phyloP scores from a whole-genome alignment of 305 asterid genomes.

The Stenogyne calaminthoides region DNA sequence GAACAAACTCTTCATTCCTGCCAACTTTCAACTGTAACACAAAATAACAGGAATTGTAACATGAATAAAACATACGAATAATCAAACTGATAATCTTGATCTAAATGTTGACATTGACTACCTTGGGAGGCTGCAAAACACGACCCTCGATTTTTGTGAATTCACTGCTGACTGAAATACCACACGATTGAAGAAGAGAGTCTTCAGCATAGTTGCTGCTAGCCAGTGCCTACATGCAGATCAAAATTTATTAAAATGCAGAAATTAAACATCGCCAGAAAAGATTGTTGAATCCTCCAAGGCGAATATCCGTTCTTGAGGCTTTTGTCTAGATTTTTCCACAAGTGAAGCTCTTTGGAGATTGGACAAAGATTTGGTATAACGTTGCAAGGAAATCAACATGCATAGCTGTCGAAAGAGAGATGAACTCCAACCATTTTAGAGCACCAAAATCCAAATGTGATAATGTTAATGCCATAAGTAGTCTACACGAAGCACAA shows the following conservation, averaged over 20 bases:
- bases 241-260: conserved; percentile 7
- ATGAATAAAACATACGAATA: neutral
- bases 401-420: conserved; percentile 42
- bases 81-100: neutral
- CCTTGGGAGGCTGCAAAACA: conserved; percentile 64
- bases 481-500: neutral
- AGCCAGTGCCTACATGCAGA: conserved; percentile 50
- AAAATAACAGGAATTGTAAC: neutral
- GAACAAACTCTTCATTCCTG: conserved; percentile 47
- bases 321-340: conserved; percentile 78
- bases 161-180: conserved; percentile 48
- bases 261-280: neutral
- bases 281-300: conserved; percentile 30
- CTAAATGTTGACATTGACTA: conserved; percentile 17
- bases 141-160: conserved; percentile 65
- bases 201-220: conserved; percentile 59
- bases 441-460: neutral
- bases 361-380: conserved; percentile 58
- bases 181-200: conserved; percentile 53
- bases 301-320: conserved; percentile 58
- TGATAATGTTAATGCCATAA: neutral
- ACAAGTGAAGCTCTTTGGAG: conserved; percentile 74
- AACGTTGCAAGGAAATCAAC: conserved; percentile 64
- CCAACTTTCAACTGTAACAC: conserved; percentile 59
- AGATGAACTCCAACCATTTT: neutral